Evolutionary conservation across 208 protist species (phyloP).

Genomic region (Vickermania ingenoplastis): DNA sequence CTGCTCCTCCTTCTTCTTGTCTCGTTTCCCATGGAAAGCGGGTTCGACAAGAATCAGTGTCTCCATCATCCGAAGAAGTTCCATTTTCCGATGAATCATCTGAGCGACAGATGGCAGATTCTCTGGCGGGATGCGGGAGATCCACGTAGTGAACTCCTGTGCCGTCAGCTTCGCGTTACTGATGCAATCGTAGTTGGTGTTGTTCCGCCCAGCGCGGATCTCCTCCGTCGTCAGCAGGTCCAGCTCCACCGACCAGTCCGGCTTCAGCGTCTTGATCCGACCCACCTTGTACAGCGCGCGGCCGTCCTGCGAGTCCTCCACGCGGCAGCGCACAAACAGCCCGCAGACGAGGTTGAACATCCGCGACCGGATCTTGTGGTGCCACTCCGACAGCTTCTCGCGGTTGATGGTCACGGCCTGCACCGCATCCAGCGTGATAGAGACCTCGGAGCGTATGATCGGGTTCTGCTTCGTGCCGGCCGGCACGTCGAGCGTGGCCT

Average conservation of each 20-base stretch:
- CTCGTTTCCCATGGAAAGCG: constrained; percentile 69
- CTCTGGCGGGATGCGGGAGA: constrained; percentile 50
- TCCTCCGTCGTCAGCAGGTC: constrained; percentile 79
- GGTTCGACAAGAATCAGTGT: constrained; percentile 66
- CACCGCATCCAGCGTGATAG: constrained; percentile 63
- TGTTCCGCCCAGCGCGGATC: constrained; percentile 58
- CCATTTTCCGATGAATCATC: constrained; percentile 64
- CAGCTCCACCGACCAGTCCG: constrained; percentile 84
- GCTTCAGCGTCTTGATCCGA: constrained; percentile 76
- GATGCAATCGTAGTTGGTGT: constrained; percentile 90
- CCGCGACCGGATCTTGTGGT: constrained; percentile 78
- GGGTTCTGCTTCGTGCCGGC: constrained; percentile 31
- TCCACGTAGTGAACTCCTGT: constrained; percentile 65
- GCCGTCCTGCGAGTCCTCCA: constrained; percentile 81
- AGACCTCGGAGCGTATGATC: constrained; percentile 36
- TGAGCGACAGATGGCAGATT: constrained; percentile 34
- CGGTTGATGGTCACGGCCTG: constrained; percentile 84
- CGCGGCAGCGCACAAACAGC: constrained; percentile 88
- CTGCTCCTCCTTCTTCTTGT: constrained; percentile 44
- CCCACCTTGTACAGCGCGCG: constrained; percentile 84
- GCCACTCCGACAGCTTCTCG: constrained; percentile 87
- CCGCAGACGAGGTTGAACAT: constrained; percentile 76
- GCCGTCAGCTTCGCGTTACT: constrained; percentile 76
- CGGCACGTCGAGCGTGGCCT: constrained; percentile 28
- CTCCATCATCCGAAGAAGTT: constrained; percentile 73